Conservation (phyloP, 1,284 basidiomycete species). For the Ceratobasidium sp. region DNA sequence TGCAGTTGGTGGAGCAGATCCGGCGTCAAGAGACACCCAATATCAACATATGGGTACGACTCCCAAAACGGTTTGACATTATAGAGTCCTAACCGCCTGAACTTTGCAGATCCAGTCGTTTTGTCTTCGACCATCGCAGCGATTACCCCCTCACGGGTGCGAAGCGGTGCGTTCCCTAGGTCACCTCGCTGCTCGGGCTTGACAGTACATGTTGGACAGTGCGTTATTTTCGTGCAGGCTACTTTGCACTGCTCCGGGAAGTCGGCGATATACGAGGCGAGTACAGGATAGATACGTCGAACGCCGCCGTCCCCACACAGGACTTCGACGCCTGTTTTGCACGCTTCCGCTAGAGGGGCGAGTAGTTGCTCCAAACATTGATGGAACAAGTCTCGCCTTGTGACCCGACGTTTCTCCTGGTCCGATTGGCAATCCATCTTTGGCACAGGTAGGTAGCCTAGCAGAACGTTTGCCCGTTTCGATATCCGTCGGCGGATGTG, state of each 20-base stretch:
- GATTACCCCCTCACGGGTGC: background rate
- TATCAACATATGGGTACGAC: constrained; percentile 84
- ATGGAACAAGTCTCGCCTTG: constrained; percentile 4
- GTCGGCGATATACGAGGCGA: constrained; percentile 5
- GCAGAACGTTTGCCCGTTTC: constrained; percentile 32
- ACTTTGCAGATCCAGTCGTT: background rate
- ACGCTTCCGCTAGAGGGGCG: constrained; percentile 23
- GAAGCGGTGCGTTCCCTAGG: background rate
- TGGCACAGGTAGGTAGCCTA: constrained; percentile 42
- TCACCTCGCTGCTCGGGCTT: background rate
- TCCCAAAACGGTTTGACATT: constrained; percentile 53
- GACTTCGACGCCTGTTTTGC: constrained; percentile 46
- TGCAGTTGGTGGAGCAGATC: constrained; percentile 54
- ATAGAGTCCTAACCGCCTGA: background rate
- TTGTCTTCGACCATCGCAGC: background rate
- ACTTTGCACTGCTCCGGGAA: constrained; percentile 22
- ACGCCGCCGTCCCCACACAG: constrained; percentile 35
- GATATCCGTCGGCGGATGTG: constrained; percentile 22
- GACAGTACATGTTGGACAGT: constrained; percentile 21
- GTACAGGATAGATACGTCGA: constrained; percentile 10
- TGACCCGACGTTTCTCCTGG: background rate
- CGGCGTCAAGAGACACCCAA: constrained; percentile 67
- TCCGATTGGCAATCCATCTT: constrained; percentile 25
- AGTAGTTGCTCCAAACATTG: constrained; percentile 30
- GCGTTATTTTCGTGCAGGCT: constrained; percentile 1